Percentiles rank a stretch among this genome's conserved stretches.
These are phyloP conservation scores for Cicer pinnatifidum DNA, from an alignment of 306 rosid species.

Conservation along the genomic window DNA sequence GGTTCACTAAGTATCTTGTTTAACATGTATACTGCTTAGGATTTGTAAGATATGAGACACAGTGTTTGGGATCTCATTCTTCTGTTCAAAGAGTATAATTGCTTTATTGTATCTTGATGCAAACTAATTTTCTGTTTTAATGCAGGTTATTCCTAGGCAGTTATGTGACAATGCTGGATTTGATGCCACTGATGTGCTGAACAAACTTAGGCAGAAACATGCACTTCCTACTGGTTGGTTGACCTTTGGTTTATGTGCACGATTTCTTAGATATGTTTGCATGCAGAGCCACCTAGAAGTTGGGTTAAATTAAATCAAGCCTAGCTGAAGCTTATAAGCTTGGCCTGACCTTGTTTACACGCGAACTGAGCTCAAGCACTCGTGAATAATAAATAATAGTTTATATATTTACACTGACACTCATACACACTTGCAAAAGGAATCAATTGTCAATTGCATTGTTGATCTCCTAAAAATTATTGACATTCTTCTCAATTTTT, in stretches of 20 bases:
- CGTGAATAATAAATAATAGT: not conserved
- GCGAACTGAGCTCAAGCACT: conserved; percentile 1
- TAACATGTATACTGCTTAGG: conserved; percentile 4
- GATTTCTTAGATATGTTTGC: conserved; percentile 17
- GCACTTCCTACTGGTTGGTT: conserved; percentile 83
- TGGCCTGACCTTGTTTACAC: not conserved
- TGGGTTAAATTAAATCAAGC: conserved; percentile 20
- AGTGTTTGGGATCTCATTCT: not conserved
- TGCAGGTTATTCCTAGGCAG: conserved; percentile 96
- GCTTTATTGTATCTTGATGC: conserved; percentile 36
- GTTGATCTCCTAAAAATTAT: not conserved
- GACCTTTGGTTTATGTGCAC: conserved; percentile 19
- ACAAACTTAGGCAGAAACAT: conserved; percentile 93
- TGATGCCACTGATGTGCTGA: conserved; percentile 97
- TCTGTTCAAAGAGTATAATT: not conserved
- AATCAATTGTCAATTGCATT: not conserved
- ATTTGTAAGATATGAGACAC: conserved; percentile 7
- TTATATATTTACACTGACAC: not conserved
- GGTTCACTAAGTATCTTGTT: conserved; percentile 1
- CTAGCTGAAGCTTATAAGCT: not conserved
- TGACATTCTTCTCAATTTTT: not conserved
- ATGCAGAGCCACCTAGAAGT: not conserved
- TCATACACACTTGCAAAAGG: not conserved
- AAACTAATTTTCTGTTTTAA: not conserved
- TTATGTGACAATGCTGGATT: conserved; percentile 99